A percentile compares a stretch with the other conserved stretches of the same genome.
These are phyloP conservation scores for cucumber (Cucumis sativus) DNA, from an alignment of 306 rosid species.

Conservation along the genomic window Cucumber_9930_V3 NC_026657.2:37264501-37265000, in stretches of 20 bases:
- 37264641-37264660: conserved; percentile 15
- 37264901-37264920: conserved; percentile 36
- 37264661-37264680: neutral
- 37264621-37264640: too few species aligned
- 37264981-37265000: conserved; percentile 76
- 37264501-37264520: too few species aligned
- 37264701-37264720: conserved; percentile 21
- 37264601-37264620: too few species aligned
- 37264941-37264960: conserved; percentile 64
- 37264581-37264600: too few species aligned
- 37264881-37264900: neutral
- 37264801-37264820: too few species aligned
- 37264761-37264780: conserved; percentile 20
- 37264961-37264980: conserved; percentile 84
- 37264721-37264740: conserved; percentile 32
- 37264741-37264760: conserved; percentile 32
- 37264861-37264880: neutral
- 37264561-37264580: too few species aligned
- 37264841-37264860: too few species aligned
- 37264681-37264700: neutral
- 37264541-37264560: too few species aligned
- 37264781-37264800: neutral
- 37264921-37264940: conserved; percentile 97
- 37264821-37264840: neutral
- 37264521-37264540: too few species aligned